Evolutionary conservation across 768 basidiomycete species (phyloP), one percentile per base, ranked within the genome.

Genomic region (Trametes cingulata): DNA sequence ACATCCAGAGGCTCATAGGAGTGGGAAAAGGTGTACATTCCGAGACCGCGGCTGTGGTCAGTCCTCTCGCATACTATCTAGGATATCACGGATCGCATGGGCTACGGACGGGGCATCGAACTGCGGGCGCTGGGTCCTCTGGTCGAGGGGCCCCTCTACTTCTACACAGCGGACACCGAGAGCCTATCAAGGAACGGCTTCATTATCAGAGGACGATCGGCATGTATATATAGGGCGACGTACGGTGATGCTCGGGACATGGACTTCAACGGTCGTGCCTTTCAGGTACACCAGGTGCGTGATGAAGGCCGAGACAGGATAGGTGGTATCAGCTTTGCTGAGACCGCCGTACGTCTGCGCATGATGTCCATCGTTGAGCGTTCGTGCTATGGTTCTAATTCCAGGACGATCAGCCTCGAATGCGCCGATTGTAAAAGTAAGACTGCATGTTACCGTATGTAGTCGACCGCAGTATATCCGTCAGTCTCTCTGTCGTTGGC

Each of bases 401-500:
- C 29, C 19, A 42, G 45, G 54, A 47, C 53, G 59, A 58, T 66
- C 50, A 20, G 25, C 35, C n/a, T 6, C 19, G 22, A 6, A 20
- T 13, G 8, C 22, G 6, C 19, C 1, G n/a, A 9, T 6, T 13
- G 20, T 12, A 42, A 27, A 64, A 54, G 40, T 20, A 33, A 54
- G 45, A 42, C 53, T 52, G 6, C 25, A 12, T 66, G 78, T 66
- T 66, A 92, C 90, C 75, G 78, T 66, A 98, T 83, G 69, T 96
- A 96, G 74, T 95, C 90, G 3, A 82, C 78, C 0, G 93, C 95
- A 6, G 82, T 84, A 71, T 95, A 96, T 7, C 85, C 89, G 25
- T 86, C 82, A 0, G 95, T 97, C 74, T 98, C 95, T 56, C 95
- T 80, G 69, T 98, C 95, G 67, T 96, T 97, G 64, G 80, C 82